A percentile compares a stretch with the other conserved stretches of the same genome.
phyloP scores from a whole-genome alignment of 768 basidiomycete genomes.

The Inosperma sp. region DNA sequence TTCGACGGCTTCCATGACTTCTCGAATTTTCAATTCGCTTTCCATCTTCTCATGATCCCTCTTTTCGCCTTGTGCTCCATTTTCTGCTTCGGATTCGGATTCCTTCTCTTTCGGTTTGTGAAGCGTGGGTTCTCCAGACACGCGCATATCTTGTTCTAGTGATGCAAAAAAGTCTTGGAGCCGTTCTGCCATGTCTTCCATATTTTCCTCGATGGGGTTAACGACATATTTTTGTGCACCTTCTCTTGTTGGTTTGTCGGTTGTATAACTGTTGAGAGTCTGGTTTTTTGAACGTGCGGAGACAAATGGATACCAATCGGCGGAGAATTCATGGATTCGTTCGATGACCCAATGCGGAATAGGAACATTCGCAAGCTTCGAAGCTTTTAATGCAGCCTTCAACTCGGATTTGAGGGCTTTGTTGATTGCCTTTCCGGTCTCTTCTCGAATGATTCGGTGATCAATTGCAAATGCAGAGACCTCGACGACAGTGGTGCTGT shows the following conservation, averaged over 20 bases:
- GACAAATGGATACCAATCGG: slow-evolving; percentile 55
- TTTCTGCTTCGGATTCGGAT: slow-evolving; percentile 25
- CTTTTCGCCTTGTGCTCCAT: slow-evolving; percentile 31
- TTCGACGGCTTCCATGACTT: slow-evolving; percentile 72
- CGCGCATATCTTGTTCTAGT: slow-evolving; percentile 60
- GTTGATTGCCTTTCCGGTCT: slow-evolving; percentile 51
- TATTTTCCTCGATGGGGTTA: slow-evolving; percentile 40
- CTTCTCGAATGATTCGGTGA: slow-evolving; percentile 46
- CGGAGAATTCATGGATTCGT: slow-evolving; percentile 51
- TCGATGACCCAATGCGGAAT: slow-evolving; percentile 53
- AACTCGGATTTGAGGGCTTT: slow-evolving; percentile 53
- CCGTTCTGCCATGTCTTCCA: slow-evolving; percentile 48
- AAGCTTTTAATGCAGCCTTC: slow-evolving; percentile 40
- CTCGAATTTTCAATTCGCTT: slow-evolving; percentile 46
- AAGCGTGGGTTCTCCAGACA: slow-evolving; percentile 35
- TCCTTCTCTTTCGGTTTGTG: slow-evolving; percentile 25
- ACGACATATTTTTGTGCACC: slow-evolving; percentile 30
- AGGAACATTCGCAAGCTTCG: slow-evolving; percentile 30
- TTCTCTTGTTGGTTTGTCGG: not conserved
- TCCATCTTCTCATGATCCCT: slow-evolving; percentile 31
- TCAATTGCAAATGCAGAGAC: slow-evolving; percentile 60
- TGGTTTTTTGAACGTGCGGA: slow-evolving; percentile 6
- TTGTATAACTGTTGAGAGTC: not conserved
- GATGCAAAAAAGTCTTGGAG: slow-evolving; percentile 68
- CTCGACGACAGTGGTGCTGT: slow-evolving; percentile 40